phyloP scores from a whole-genome alignment of 352 stramenopile genomes.

The Globisporangium radiosum region DNA sequence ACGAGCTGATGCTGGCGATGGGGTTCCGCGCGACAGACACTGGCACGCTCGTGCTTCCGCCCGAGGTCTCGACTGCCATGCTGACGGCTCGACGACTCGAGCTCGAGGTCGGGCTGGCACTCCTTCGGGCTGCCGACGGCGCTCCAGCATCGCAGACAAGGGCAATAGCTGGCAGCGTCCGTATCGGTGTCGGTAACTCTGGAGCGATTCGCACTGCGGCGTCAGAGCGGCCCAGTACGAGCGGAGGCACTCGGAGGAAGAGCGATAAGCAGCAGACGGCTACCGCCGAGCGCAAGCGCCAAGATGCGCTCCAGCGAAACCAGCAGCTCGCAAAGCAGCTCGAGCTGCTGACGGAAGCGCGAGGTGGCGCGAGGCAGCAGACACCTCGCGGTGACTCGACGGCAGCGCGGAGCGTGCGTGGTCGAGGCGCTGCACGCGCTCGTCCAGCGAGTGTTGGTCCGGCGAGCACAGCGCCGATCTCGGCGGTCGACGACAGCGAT shows the following conservation, averaged over 20 bases:
- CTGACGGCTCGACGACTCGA: constrained; percentile 38
- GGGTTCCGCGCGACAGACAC: constrained; percentile 51
- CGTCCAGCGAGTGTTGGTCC: neutral
- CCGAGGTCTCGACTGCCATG: constrained; percentile 14
- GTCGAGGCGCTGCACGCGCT: neutral
- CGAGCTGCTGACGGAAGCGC: constrained; percentile 12
- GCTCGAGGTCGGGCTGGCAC: constrained; percentile 29
- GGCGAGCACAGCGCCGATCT: no score
- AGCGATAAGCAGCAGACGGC: constrained; percentile 10
- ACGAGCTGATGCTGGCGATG: constrained; percentile 33
- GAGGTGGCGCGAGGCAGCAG: neutral
- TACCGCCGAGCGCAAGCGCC: constrained; percentile 17
- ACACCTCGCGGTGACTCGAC: neutral
- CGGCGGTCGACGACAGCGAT: constrained; percentile 6
- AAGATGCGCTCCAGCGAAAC: constrained; percentile 22
- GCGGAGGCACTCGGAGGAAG: neutral
- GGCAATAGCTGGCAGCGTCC: no score
- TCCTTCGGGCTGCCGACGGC: neutral
- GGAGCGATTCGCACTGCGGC: neutral
- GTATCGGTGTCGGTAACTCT: neutral
- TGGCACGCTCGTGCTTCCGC: constrained; percentile 27
- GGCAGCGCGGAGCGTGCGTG: neutral
- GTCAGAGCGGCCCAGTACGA: neutral
- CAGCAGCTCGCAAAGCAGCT: constrained; percentile 21
- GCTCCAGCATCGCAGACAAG: no score